These are phyloP conservation scores for Alternaria panax DNA, from an alignment of 2,329 filamentous ascomycete species.

Conservation along the genomic window DNA sequence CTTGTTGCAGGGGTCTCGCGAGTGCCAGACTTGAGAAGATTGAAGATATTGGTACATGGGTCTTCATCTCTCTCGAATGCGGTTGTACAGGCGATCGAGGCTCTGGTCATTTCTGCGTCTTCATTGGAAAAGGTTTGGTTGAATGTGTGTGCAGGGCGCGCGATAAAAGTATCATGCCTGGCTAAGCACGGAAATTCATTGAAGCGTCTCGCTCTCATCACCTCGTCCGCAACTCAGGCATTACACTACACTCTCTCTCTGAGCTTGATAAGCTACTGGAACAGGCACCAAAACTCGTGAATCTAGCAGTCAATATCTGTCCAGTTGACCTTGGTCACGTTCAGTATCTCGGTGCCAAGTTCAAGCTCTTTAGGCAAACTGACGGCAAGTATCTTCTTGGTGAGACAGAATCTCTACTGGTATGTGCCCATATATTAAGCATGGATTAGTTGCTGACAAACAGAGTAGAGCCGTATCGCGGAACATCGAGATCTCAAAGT, in stretches of 20 bases:
- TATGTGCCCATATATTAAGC: neutral
- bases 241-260: too few relatives aligned
- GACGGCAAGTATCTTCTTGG: neutral
- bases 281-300: neutral
- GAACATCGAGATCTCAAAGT: neutral
- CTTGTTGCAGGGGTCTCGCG: accelerated
- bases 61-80: too few relatives aligned
- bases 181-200: neutral
- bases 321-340: neutral
- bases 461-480: neutral
- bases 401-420: neutral
- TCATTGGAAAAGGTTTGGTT: neutral
- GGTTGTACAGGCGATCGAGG: neutral
- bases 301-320: neutral
- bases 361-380: neutral
- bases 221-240: neutral
- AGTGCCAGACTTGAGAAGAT: accelerated
- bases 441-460: neutral
- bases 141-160: neutral
- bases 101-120: neutral
- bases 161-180: neutral
- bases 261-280: neutral
- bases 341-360: neutral
- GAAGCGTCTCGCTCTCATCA: neutral
- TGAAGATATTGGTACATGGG: neutral